Evolutionary conservation across 2,329 filamentous ascomycete species (phyloP).

Genomic region (Cercospora sesami): DNA sequence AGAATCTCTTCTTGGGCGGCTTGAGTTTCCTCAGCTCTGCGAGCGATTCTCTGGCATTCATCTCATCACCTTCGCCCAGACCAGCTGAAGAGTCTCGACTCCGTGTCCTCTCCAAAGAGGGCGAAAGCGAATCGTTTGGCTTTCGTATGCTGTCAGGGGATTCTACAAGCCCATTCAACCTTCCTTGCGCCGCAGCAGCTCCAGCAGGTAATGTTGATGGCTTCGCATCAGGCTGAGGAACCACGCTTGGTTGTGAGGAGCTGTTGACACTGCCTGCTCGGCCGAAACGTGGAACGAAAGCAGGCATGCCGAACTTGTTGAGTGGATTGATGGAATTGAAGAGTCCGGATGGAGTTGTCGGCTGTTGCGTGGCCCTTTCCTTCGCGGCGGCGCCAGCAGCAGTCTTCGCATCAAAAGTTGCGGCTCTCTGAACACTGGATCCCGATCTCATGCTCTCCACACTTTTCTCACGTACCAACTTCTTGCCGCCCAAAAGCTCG

Average conservation of each 20-base stretch:
- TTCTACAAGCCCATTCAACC: conserved; percentile 36
- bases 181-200: conserved; percentile 24
- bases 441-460: conserved; percentile 70
- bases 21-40: conserved; percentile 48
- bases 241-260: conserved; percentile 20
- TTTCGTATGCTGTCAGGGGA: conserved; percentile 26
- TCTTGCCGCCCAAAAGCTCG: conserved; percentile 69
- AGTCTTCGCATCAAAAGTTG: conserved; percentile 31
- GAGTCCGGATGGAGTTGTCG: conserved; percentile 27
- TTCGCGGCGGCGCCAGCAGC: conserved; percentile 23
- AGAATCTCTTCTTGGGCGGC: conserved; percentile 50
- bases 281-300: conserved; percentile 39
- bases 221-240: conserved; percentile 20
- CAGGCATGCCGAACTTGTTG: conserved; percentile 40
- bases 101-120: conserved; percentile 16
- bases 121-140: conserved; percentile 7
- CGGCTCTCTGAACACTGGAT: conserved; percentile 52
- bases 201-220: conserved; percentile 12
- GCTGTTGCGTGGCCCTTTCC: conserved; percentile 17
- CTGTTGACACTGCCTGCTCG: conserved; percentile 31
- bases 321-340: conserved; percentile 40
- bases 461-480: conserved; percentile 67
- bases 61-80: conserved; percentile 36
- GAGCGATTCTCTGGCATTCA: conserved; percentile 47
- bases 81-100: conserved; percentile 19